Conservation (phyloP, 331 rosid species). For the Malus hybrid region DNA sequence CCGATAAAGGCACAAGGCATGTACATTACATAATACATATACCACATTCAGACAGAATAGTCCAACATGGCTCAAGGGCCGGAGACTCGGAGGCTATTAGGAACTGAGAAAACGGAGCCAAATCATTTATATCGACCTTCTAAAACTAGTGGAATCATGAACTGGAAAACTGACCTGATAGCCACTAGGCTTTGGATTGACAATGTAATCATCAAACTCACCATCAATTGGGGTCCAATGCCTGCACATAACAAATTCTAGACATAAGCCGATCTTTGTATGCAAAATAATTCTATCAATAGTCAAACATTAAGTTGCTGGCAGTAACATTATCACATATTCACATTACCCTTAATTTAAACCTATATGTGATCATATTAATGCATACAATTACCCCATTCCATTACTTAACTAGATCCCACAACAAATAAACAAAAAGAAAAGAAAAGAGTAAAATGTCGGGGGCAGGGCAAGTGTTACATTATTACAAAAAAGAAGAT, state of each 20-base stretch:
- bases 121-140: not conserved
- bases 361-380: not conserved
- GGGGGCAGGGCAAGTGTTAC: not conserved
- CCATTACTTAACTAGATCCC: not conserved
- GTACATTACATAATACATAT: not conserved
- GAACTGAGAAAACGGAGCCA: not conserved
- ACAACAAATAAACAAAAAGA: not conserved
- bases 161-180: slow-evolving; percentile 67
- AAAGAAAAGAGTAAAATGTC: not conserved
- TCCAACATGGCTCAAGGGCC: not conserved
- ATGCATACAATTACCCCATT: not conserved
- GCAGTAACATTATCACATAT: not conserved
- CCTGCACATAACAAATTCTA: slow-evolving; percentile 26
- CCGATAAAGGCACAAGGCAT: not conserved
- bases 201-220: slow-evolving; percentile 93
- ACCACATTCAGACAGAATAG: not conserved
- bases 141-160: slow-evolving; percentile 4
- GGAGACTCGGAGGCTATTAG: not conserved
- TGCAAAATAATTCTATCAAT: not conserved
- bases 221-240: slow-evolving; percentile 95
- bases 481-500: not conserved
- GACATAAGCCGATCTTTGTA: not conserved
- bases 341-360: not conserved
- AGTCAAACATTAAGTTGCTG: not conserved
- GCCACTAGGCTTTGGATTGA: slow-evolving; percentile 97